These are phyloP conservation scores for Candida ipomoeae DNA, from an alignment of 805 yeast genomes.

Conservation along the genomic window DNA sequence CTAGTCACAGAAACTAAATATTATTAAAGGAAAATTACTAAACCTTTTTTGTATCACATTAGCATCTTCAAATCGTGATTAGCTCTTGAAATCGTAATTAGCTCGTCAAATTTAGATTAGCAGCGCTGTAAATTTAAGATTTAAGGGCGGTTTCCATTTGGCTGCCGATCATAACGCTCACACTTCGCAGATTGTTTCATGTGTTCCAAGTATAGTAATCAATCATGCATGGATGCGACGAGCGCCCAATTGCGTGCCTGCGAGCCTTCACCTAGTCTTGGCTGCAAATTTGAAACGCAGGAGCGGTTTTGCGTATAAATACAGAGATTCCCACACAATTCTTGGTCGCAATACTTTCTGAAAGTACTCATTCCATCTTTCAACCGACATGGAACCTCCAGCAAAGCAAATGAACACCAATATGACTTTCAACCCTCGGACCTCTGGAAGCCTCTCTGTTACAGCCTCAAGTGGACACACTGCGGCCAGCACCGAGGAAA, in stretches of 20 bases:
- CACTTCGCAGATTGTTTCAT: slow-evolving; percentile 1
- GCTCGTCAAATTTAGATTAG: no score
- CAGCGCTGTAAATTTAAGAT: background rate
- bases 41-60: background rate
- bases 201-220: background rate
- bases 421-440: slow-evolving; percentile 12
- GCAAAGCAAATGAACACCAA: slow-evolving; percentile 5
- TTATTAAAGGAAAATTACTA: background rate
- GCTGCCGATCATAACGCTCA: background rate
- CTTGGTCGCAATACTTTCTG: background rate
- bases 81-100: background rate
- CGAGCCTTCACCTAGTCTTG: slow-evolving; percentile 2
- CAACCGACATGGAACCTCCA: background rate
- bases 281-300: slow-evolving; percentile 15
- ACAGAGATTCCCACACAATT: background rate
- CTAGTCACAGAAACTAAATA: background rate
- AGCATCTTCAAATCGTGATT: background rate
- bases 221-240: background rate
- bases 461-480: slow-evolving; percentile 15
- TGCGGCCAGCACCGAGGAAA: slow-evolving; percentile 12
- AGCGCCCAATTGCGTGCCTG: slow-evolving; percentile 5
- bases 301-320: slow-evolving; percentile 9
- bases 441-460: slow-evolving; percentile 17
- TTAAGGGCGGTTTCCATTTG: background rate
- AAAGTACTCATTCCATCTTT: background rate